Evolutionary conservation across 805 yeast genomes (phyloP), one percentile per base, ranked within the genome.

Genomic region (Saturnispora dispora): DNA sequence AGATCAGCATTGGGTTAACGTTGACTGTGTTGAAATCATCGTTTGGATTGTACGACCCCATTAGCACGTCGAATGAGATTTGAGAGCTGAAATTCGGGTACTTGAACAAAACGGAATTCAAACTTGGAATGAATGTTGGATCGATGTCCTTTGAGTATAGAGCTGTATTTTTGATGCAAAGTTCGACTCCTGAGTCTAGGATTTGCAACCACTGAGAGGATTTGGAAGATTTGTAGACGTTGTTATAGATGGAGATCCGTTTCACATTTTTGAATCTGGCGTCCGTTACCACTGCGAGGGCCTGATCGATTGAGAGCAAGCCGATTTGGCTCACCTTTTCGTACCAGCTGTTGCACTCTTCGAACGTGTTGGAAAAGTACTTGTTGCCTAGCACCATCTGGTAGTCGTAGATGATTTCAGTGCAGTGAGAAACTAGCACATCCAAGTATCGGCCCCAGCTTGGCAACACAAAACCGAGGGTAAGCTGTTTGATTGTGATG

Each of bases 161-260:
- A 25, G 51, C 51, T 5, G 51, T 48, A 22, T 48, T 48, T 18
- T n/a, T 36, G 2, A 48, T 41, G 17, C 17, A 25, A 4, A 48
- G 10, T 2, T 36, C n/a, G 11, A 25, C 25, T 2, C 46, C 46
- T 11, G 32, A 18, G 25, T 36, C 11, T 2, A 48, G 27, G 11
- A 48, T 9, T 3, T 32, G 22, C 11, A 15, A 25, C 51, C 51
- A 48, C 27, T 48, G 18, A n/a, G 13, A 15, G 6, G 39, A 28
- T 5, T 15, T 11, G 4, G 46, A 33, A 5, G 27, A 8, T 28
- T 30, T 48, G 44, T 48, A 48, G 30, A 48, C 33, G 30, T 48
- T 48, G 30, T 48, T 48, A 25, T 48, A 48, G 8, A 48, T 42
- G 9, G 40, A 35, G 13, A 48, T 33, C 6, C 17, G 8, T 37